Evolutionary conservation across 169 alveolate species (phyloP), one percentile per base, ranked within the genome.

Genomic region (Eimeria tenella): DNA sequence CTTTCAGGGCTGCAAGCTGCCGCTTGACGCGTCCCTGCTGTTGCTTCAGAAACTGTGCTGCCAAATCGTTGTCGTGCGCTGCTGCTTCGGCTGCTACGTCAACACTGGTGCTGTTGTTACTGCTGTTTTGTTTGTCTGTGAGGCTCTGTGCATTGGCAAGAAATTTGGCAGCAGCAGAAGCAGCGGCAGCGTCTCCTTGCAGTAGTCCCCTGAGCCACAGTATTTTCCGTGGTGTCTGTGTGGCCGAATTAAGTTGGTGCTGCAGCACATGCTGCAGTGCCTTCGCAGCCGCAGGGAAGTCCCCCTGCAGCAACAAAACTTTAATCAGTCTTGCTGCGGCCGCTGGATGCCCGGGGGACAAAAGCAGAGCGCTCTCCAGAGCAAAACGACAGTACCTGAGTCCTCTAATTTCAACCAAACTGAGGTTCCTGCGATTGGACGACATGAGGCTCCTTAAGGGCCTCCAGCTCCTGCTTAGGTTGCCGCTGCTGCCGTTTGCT

Each of bases 241-340:
- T 73, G 53, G 42, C 63, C 4, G 89, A 55, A 53, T 13, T 81
- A 52, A 60, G 83, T 53, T 71, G 94, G 31, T 60, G 73, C 63
- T 42, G 75, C 86, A 55, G 53, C 75, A 73, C 71, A 31, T 88
- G 83, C 87, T 88, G 83, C 75, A 88, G 86, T 53, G 87, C 94
- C 70, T 55, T 62, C 0, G 94, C 94, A 31, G 94, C 94, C 21
- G 94, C 86, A 56, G 86, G 86, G 60, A 88, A 88, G 70, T 88
- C 94, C 15, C 94, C 94, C 58, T 70, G 87, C 49, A 88, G 94
- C 77, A 88, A 63, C 65, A 88, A 68, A 58, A 88, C 94, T 53
- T 88, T 88, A 23, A 88, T 77, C 49, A 88, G 94, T 13, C 94
- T 52, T 15, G 87, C 77, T 55, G 86, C 83, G 13, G 94, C 94